Conservation (phyloP, 345 rosid species). For the Draba incana region DNA sequence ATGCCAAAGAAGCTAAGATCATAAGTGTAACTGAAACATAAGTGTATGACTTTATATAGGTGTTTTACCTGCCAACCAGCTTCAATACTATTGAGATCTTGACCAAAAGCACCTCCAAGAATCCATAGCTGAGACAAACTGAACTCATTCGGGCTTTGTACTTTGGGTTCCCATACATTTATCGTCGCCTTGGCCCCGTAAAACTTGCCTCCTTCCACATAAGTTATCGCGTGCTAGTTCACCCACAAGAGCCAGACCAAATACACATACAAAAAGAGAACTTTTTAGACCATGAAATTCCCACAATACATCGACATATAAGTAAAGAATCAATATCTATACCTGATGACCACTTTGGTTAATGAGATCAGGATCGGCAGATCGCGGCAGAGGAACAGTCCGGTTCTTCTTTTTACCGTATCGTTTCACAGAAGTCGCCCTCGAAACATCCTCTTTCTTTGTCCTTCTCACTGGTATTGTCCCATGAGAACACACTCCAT, state of each 20-base stretch:
- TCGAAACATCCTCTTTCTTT: slow-evolving; percentile 56
- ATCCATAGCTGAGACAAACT: slow-evolving; percentile 80
- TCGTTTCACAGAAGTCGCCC: slow-evolving; percentile 59
- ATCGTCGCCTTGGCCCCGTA: slow-evolving; percentile 73
- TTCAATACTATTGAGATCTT: slow-evolving; percentile 77
- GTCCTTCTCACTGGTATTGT: slow-evolving; percentile 71
- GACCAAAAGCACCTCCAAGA: slow-evolving; percentile 71
- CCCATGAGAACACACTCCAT: slow-evolving; percentile 62
- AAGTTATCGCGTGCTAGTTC: slow-evolving; percentile 64
- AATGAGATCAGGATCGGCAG: slow-evolving; percentile 57
- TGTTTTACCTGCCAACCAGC: slow-evolving; percentile 73
- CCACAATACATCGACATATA: neutral
- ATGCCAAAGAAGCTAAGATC: slow-evolving; percentile 11
- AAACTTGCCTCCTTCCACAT: slow-evolving; percentile 67
- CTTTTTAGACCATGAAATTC: slow-evolving; percentile 17
- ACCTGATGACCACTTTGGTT: slow-evolving; percentile 59
- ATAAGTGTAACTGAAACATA: neutral
- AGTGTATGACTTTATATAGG: neutral
- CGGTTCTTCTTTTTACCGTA: slow-evolving; percentile 65
- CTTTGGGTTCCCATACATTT: slow-evolving; percentile 78
- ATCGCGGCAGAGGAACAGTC: slow-evolving; percentile 56
- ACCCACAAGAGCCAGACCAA: slow-evolving; percentile 17
- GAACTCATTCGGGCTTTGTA: slow-evolving; percentile 65
- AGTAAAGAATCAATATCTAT: neutral
- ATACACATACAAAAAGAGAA: slow-evolving; percentile 17